Conservation (phyloP, 2,329 filamentous ascomycete genomes). For the Calonectria multiphialidica region DNA sequence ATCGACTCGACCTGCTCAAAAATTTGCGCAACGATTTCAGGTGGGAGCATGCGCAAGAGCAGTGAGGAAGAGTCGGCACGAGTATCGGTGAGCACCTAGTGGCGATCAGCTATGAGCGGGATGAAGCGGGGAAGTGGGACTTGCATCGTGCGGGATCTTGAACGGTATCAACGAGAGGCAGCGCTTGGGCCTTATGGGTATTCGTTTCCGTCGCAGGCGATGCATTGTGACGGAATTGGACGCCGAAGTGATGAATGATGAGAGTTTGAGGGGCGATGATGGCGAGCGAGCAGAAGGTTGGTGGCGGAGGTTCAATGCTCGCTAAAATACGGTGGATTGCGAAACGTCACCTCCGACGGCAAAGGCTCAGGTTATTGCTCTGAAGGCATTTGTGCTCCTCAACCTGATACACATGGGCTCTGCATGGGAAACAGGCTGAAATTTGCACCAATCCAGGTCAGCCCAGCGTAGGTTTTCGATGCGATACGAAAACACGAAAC, state of each 20-base stretch:
- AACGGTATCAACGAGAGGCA: slow-evolving; percentile 9
- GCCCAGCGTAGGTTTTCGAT: not conserved
- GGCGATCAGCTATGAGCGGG: slow-evolving; percentile 9
- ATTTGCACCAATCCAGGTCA: not conserved
- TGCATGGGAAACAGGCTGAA: not conserved
- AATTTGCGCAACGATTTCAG: slow-evolving; percentile 43
- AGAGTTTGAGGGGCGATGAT: not conserved
- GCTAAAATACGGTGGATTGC: not conserved
- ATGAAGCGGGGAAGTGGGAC: not conserved
- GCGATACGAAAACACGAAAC: not conserved
- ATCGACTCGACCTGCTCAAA: slow-evolving; percentile 24
- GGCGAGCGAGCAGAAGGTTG: not conserved
- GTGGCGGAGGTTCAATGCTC: not conserved
- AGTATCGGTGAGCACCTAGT: slow-evolving; percentile 13
- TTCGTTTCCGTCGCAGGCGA: not conserved
- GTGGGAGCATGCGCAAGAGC: slow-evolving; percentile 37
- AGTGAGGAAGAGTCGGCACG: slow-evolving; percentile 5
- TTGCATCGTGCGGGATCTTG: slow-evolving; percentile 27
- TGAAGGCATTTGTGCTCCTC: not conserved
- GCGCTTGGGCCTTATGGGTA: not conserved
- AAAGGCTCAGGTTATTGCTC: not conserved
- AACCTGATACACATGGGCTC: not conserved
- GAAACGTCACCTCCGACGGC: not conserved
- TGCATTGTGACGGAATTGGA: not conserved
- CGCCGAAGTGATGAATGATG: not conserved